Conservation (phyloP, 1,139 yeast genomes). For the Taiozyma sp. region DNA sequence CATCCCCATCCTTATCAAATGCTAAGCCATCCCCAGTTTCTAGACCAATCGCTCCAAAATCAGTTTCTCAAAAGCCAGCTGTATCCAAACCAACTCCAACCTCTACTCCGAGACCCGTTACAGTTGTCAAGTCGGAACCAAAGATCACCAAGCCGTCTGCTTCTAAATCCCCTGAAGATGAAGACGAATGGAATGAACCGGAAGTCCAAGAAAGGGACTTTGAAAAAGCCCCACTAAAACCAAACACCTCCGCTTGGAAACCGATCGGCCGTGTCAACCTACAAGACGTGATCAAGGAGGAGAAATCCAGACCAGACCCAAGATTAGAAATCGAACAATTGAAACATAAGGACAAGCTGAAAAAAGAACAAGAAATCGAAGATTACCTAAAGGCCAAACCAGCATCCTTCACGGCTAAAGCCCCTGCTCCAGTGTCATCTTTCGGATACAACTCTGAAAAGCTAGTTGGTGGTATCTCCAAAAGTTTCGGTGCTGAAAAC, state of each 20-base stretch:
- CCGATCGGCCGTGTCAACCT: constrained; percentile 54
- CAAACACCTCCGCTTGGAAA: constrained; percentile 42
- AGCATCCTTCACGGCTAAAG: constrained; percentile 47
- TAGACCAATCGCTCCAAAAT: constrained; percentile 31
- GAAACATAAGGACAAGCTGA: constrained; percentile 43
- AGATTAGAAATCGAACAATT: constrained; percentile 31
- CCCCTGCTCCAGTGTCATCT: constrained; percentile 33
- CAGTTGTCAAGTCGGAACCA: constrained; percentile 14
- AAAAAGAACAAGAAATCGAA: constrained; percentile 34
- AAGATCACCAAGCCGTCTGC: constrained; percentile 24
- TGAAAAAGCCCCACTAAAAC: constrained; percentile 50
- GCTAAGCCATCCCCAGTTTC: constrained; percentile 16
- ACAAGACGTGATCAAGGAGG: constrained; percentile 33
- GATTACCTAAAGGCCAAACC: constrained; percentile 42
- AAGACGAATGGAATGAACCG: constrained; percentile 59
- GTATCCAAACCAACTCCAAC: constrained; percentile 58
- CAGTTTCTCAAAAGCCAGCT: constrained; percentile 41
- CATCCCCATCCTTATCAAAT: constrained; percentile 23
- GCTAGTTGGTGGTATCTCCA: constrained; percentile 57
- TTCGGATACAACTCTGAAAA: constrained; percentile 34
- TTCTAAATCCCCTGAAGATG: constrained; percentile 22
- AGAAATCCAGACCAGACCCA: constrained; percentile 33
- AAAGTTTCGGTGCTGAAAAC: constrained; percentile 63
- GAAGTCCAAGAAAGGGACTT: constrained; percentile 73
- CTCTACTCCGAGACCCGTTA: constrained; percentile 22